Percentiles rank a stretch among this genome's conserved stretches.
These are phyloP conservation scores for Trichoderma breve DNA, from an alignment of 2,329 filamentous ascomycete genomes.

Conservation along the genomic window DNA sequence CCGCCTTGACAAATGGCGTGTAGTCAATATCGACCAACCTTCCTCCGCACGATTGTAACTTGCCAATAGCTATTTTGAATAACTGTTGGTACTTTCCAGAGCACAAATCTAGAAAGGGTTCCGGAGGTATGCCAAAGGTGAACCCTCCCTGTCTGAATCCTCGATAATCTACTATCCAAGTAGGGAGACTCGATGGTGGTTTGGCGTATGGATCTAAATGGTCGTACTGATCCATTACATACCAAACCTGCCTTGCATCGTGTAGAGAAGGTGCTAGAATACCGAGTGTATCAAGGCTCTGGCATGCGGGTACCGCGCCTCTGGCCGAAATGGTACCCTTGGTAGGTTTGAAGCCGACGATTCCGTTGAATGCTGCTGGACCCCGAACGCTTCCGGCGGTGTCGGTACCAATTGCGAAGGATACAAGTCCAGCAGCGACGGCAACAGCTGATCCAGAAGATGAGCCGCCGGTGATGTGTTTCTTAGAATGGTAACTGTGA, in stretches of 20 bases:
- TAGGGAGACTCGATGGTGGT: neutral
- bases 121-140: neutral
- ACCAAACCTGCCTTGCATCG: slow-evolving; percentile 7
- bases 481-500: slow-evolving; percentile 21
- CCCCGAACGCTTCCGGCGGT: slow-evolving; percentile 24
- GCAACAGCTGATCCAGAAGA: slow-evolving; percentile 25
- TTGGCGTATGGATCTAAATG: slow-evolving; percentile 6
- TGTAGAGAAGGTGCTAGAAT: neutral
- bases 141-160: neutral
- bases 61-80: neutral
- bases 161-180: slow-evolving; percentile 6
- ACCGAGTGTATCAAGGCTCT: slow-evolving; percentile 2
- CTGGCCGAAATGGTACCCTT: slow-evolving; percentile 7
- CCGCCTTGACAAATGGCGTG: neutral
- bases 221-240: neutral
- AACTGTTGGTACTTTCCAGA: neutral
- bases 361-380: slow-evolving; percentile 25
- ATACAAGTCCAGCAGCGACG: slow-evolving; percentile 24
- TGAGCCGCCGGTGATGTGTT: slow-evolving; percentile 25
- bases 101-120: neutral
- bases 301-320: neutral
- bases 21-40: neutral
- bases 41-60: neutral
- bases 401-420: slow-evolving; percentile 25
- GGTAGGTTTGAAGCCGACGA: slow-evolving; percentile 21